Evolutionary conservation across 73 alveolate species (phyloP), one percentile per base, ranked within the genome.

Genomic region (Durusdinium trenchii): DNA sequence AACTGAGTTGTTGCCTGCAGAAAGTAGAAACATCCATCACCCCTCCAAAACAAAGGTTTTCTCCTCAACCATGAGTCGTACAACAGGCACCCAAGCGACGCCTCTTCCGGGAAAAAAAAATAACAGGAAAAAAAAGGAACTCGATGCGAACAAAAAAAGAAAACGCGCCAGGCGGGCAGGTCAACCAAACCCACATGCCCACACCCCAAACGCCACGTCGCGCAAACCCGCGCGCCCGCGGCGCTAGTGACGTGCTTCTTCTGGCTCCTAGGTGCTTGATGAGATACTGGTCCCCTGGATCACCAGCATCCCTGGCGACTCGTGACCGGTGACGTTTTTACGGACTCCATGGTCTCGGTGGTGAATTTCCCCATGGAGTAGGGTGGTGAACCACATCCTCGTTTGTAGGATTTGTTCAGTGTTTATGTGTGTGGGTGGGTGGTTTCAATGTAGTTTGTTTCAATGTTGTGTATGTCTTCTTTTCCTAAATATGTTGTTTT

Each of bases 271-370:
- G 86, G 0, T 40, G 75, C 97, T 69, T 90, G 46, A 90, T n/a
- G 18, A 61, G 97, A 87, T 90, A 90, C 87, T 67, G 57, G 87
- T 90, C 97, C 35, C 97, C 97, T 3, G 97, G 97, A 50, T 90
- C 87, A 26, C 97, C 97, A 5, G 97, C 97, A 47, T 90, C 97
- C 96, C 96, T 89, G 85, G 85, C 42, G 38, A 36, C 30, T 10
- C 32, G 43, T 3, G 64, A 9, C 20, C 64, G 64, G 28, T 20
- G 20, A 20, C 64, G 64, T n/a, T n/a, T n/a, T n/a, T n/a, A n/a
- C n/a, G n/a, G n/a, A n/a, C n/a, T n/a, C n/a, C n/a, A n/a, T n/a
- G n/a, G n/a, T n/a, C n/a, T n/a, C n/a, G n/a, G n/a, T n/a, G n/a
- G n/a, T n/a, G n/a, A n/a, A n/a, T n/a, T n/a, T n/a, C n/a, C n/a